Percentiles rank a stretch among this genome's conserved stretches.
Conservation (phyloP, 75 land plant genomes). For the Sequoiadendron giganteum region DNA sequence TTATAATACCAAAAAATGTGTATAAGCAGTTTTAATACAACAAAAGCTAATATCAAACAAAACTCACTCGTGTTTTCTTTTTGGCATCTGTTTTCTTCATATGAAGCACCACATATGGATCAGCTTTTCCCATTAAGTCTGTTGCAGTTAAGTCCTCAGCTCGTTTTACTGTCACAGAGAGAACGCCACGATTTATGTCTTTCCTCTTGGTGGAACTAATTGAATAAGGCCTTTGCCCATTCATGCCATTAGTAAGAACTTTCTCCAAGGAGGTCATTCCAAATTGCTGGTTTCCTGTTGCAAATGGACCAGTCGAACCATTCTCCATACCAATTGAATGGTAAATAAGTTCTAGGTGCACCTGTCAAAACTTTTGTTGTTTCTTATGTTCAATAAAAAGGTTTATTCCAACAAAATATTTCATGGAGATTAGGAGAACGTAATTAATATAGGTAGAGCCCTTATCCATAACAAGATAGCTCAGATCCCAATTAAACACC, state of each 20-base stretch:
- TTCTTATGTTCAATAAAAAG: background rate
- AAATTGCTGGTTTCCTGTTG: constrained; percentile 13
- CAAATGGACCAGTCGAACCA: constrained; percentile 37
- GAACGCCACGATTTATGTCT: constrained; percentile 76
- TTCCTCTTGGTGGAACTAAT: constrained; percentile 42
- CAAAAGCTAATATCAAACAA: background rate
- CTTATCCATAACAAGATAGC: background rate
- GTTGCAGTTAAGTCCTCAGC: constrained; percentile 77
- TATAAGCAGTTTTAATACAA: background rate
- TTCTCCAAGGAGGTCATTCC: constrained; percentile 75
- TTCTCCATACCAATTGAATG: constrained; percentile 53
- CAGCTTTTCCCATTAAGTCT: constrained; percentile 78
- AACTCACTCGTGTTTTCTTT: constrained; percentile 66
- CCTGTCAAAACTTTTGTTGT: constrained; percentile 37
- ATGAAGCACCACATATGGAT: constrained; percentile 77
- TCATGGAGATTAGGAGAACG: background rate
- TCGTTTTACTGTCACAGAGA: constrained; percentile 80
- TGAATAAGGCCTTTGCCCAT: constrained; percentile 30
- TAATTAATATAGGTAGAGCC: background rate
- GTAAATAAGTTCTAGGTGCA: constrained; percentile 84
- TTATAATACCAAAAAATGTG: background rate
- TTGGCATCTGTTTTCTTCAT: constrained; percentile 75
- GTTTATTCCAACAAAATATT: background rate
- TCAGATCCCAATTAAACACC: background rate
- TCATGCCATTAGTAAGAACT: constrained; percentile 43